Conservation (phyloP, 176 grass and related monocot species). For the Zoysia pacifica region DNA sequence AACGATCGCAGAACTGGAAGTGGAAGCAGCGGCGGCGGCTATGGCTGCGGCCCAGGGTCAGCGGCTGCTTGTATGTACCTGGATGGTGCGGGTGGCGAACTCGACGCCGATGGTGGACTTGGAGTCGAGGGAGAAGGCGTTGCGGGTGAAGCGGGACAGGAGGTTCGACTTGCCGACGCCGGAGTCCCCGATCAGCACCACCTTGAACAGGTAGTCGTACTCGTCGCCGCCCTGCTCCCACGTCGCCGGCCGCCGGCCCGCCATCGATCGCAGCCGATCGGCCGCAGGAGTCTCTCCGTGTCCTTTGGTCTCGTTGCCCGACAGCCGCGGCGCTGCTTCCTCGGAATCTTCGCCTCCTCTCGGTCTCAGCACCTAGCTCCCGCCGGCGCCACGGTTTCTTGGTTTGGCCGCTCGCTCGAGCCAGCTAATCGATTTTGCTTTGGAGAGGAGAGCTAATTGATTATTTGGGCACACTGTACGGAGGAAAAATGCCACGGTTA, state of each 20-base stretch:
- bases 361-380: background rate
- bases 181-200: slow-evolving; percentile 84
- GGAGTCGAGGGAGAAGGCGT: slow-evolving; percentile 83
- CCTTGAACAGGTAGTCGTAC: slow-evolving; percentile 93
- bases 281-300: background rate
- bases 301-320: background rate
- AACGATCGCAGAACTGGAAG: background rate
- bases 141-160: slow-evolving; percentile 82
- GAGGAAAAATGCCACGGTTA: too few species aligned
- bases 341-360: slow-evolving; percentile 28
- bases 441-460: background rate
- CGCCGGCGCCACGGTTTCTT: background rate
- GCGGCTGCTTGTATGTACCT: slow-evolving; percentile 35
- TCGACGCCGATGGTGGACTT: slow-evolving; percentile 96
- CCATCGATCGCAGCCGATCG: slow-evolving; percentile 27
- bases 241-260: slow-evolving; percentile 50
- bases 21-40: background rate
- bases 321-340: background rate
- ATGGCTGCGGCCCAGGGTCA: background rate
- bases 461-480: background rate
- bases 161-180: slow-evolving; percentile 92
- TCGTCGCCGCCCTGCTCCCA: slow-evolving; percentile 70
- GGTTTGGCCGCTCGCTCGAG: background rate
- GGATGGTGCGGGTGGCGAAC: slow-evolving; percentile 74
- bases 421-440: background rate